Base-by-base conservation (phyloP, 768 basidiomycete genomes). In the Amanita exitialis region DNA sequence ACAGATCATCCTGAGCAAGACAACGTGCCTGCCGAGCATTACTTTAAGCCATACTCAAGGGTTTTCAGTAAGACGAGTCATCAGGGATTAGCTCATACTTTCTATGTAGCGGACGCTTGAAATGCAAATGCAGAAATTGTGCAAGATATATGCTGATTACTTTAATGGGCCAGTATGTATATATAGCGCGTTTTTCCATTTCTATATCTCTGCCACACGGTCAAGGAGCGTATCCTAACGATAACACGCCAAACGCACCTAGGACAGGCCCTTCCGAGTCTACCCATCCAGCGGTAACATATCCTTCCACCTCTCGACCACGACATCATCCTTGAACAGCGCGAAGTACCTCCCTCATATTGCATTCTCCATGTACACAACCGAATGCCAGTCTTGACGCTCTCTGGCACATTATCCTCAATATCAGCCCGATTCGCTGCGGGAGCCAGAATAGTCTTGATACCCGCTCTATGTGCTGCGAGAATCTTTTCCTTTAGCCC, bases 401-500 rank as follows among this genome's bases (percentile, higher is more conserved):
- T 93, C 58, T 83, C 85, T 0, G 92, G 93, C 0, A 98, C 95
- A 62, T 98, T 98, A 72, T 93, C 92, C 69, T 97, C 92, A 28
- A 99, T 94, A 61, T 98, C 95, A 0, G 90, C 83, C 21, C 84
- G 82, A 65, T 95, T 95, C 2, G 88, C 94, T 23, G 77, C 83
- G 0, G 92, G 91, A 0, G 87, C 87, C 6, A 94, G 65, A 58
- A 92, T 87, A 0, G 86, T 94, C 69, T 86, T 93, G 73, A 98
- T 96, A 3, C 92, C 93, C 1, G 96, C 92, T 15, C 96, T 83
- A 62, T 99, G 96, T 0, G 96, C 95, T 1, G 95, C 95, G 1
- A 97, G 78, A 55, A 95, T 92, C 74, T 96, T 94, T 70, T 91
- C 90, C 71, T 96, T 97, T 56, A 98, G 68, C 0, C 95, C 95